These are phyloP conservation scores for Arctium lappa DNA, from an alignment of 129 eudicot species.

Conservation along the genomic window DNA sequence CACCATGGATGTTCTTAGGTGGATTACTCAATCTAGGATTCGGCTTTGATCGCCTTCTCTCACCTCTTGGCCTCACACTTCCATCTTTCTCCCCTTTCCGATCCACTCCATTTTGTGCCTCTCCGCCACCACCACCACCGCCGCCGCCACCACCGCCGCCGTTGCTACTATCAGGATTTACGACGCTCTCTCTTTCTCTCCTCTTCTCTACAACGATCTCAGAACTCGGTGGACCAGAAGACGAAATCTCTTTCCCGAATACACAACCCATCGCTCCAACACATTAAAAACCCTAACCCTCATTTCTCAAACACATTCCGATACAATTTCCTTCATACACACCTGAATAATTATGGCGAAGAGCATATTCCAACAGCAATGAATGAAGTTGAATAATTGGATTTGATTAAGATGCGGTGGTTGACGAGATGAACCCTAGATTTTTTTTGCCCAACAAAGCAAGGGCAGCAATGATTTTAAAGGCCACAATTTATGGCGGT, in stretches of 20 bases:
- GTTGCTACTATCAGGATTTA: constrained; percentile 21
- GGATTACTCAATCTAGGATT: constrained; percentile 75
- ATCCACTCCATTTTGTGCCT: constrained; percentile 45
- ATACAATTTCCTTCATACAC: constrained; percentile 30
- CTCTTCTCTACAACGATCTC: constrained; percentile 44
- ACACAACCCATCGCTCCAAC: constrained; percentile 78
- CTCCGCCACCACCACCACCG: constrained; percentile 20
- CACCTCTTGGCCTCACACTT: constrained; percentile 37
- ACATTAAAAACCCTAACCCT: constrained; percentile 39
- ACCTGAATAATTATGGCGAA: constrained; percentile 20
- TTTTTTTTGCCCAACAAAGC: constrained; percentile 50
- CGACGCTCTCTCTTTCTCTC: constrained; percentile 32
- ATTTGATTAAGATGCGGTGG: constrained; percentile 23
- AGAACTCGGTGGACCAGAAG: constrained; percentile 46
- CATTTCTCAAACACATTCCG: constrained; percentile 49
- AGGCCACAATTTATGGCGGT: constrained; percentile 53
- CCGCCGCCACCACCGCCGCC: constrained; percentile 11
- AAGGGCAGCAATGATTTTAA: constrained; percentile 60
- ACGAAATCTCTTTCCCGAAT: constrained; percentile 67
- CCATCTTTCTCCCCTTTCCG: constrained; percentile 48
- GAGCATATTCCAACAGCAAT: constrained; percentile 31
- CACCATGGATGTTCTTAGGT: constrained; percentile 66
- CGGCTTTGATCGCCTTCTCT: constrained; percentile 57
- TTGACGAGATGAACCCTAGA: constrained; percentile 43
- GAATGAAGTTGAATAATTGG: constrained; percentile 35